Percentiles rank a stretch among this genome's conserved stretches.
phyloP scores from a whole-genome alignment of 129 eudicot genomes.

The Escallonia herrerae region DNA sequence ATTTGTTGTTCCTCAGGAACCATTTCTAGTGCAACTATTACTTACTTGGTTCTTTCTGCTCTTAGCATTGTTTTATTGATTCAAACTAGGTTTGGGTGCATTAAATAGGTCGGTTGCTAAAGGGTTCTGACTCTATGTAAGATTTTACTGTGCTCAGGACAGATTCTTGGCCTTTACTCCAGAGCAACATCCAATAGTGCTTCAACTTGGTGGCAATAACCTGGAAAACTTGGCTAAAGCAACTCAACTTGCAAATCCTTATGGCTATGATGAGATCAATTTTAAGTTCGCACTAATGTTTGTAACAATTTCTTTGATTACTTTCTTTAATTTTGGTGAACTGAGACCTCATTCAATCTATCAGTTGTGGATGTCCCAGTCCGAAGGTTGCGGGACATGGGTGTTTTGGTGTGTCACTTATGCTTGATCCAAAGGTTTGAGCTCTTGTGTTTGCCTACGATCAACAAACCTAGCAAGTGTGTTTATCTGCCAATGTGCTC shows the following conservation, averaged over 20 bases:
- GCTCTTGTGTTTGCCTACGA: constrained; percentile 9
- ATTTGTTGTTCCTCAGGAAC: neutral
- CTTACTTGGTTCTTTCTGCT: neutral
- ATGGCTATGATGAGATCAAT: constrained; percentile 91
- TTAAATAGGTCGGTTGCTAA: neutral
- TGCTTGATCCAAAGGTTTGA: constrained; percentile 98
- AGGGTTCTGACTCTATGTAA: constrained; percentile 3
- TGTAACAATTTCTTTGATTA: constrained; percentile 3
- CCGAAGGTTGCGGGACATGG: constrained; percentile 98
- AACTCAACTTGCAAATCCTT: constrained; percentile 65
- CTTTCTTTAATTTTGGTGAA: constrained; percentile 5
- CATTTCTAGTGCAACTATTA: neutral
- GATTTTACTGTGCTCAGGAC: constrained; percentile 59
- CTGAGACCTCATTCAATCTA: constrained; percentile 8
- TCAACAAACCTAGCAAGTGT: neutral
- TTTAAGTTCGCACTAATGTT: constrained; percentile 53
- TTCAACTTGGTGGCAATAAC: constrained; percentile 93
- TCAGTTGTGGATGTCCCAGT: constrained; percentile 98
- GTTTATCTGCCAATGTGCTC: constrained; percentile 16
- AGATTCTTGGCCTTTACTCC: constrained; percentile 72
- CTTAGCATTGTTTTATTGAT: neutral
- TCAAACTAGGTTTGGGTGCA: neutral
- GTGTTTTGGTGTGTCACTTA: constrained; percentile 85
- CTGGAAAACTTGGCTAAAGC: constrained; percentile 91
- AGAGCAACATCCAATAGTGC: constrained; percentile 95